A percentile compares a stretch with the other conserved stretches of the same genome.
phyloP scores from a whole-genome alignment of 1,284 basidiomycete species.

The Sanghuangporus weigelae region DNA sequence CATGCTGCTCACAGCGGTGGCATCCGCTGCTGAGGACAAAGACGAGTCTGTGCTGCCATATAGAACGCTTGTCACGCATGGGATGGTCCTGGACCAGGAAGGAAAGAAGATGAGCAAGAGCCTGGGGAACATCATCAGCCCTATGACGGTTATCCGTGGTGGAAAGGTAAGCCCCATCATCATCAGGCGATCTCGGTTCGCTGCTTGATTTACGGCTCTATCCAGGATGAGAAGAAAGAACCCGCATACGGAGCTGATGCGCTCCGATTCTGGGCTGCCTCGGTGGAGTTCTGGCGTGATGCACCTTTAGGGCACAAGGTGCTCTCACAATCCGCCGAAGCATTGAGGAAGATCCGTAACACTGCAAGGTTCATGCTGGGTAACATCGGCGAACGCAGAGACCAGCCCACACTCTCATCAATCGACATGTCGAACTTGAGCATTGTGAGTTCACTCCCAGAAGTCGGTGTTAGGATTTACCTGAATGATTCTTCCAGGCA shows the following conservation, averaged over 20 bases:
- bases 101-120: slow-evolving; percentile 99
- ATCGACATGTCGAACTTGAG: slow-evolving; percentile 48
- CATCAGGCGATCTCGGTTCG: background rate
- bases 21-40: slow-evolving; percentile 21
- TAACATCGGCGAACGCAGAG: slow-evolving; percentile 52
- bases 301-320: slow-evolving; percentile 81
- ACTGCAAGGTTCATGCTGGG: slow-evolving; percentile 88
- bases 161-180: slow-evolving; percentile 52
- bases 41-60: slow-evolving; percentile 51
- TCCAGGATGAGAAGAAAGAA: slow-evolving; percentile 60
- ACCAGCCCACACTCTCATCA: slow-evolving; percentile 27
- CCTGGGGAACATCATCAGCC: slow-evolving; percentile 87
- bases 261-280: slow-evolving; percentile 88
- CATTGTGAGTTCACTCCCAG: slow-evolving; percentile 44
- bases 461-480: slow-evolving; percentile 9
- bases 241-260: slow-evolving; percentile 86
- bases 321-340: slow-evolving; percentile 74
- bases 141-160: slow-evolving; percentile 77
- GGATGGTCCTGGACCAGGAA: slow-evolving; percentile 89
- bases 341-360: slow-evolving; percentile 84
- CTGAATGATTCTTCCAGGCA: slow-evolving; percentile 39
- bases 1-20: slow-evolving; percentile 74
- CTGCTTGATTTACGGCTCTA: background rate
- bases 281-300: slow-evolving; percentile 88
- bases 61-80: slow-evolving; percentile 85